Evolutionary conservation across 2,329 filamentous ascomycete genomes (phyloP).

Genomic region (Biscogniauxia sp.): DNA sequence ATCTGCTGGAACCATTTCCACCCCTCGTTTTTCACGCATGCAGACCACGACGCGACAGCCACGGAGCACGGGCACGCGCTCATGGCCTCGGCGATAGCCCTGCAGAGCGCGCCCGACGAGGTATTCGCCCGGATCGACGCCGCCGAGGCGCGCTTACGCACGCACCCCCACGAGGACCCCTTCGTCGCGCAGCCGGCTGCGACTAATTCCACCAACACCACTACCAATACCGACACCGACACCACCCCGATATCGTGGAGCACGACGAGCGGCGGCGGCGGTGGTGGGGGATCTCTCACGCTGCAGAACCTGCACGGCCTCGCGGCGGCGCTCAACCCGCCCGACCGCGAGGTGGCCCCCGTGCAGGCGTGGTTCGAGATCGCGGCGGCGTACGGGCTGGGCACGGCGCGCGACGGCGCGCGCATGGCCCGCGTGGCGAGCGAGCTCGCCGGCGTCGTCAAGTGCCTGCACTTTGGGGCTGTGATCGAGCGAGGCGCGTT

Average conservation of each 20-base stretch:
- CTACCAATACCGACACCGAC: background rate
- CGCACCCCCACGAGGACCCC: background rate
- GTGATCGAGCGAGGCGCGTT: constrained; percentile 45
- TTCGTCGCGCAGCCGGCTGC: background rate
- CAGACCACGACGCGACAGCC: constrained; percentile 25
- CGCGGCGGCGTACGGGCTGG: constrained; percentile 39
- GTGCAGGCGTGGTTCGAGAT: constrained; percentile 57
- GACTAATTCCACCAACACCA: background rate
- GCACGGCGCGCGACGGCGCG: constrained; percentile 34
- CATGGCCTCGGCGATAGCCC: constrained; percentile 28
- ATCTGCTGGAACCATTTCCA: constrained; percentile 52
- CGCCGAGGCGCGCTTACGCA: constrained; percentile 7
- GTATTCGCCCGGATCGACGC: constrained; percentile 16
- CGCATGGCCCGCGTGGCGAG: constrained; percentile 38
- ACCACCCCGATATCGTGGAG: constrained; percentile 34
- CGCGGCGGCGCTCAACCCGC: constrained; percentile 43
- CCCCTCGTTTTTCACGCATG: constrained; percentile 37
- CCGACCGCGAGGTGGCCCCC: constrained; percentile 45
- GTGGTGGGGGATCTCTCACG: constrained; percentile 37
- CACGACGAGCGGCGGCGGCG: constrained; percentile 21
- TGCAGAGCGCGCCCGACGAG: constrained; percentile 21
- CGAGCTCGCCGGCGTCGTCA: constrained; percentile 43
- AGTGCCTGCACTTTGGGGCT: constrained; percentile 48
- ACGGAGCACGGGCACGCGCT: constrained; percentile 28
- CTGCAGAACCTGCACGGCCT: constrained; percentile 45